Evolutionary conservation across 371 early-diverging fungal species (phyloP).

Genomic region (Rhizopus stolonifer): DNA sequence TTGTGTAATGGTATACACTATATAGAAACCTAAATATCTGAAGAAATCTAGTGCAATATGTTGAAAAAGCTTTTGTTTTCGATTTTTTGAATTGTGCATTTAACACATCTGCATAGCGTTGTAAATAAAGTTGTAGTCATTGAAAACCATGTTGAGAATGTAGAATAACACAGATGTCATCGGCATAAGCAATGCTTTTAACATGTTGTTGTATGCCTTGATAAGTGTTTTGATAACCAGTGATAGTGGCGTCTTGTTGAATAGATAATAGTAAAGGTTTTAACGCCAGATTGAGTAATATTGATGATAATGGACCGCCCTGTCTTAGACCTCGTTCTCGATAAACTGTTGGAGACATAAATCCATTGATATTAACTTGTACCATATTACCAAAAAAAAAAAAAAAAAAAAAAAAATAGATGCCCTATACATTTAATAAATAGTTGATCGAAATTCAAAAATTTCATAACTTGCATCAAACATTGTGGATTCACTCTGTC

Average conservation of each 20-base stretch:
- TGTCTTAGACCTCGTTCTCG: constrained; percentile 15
- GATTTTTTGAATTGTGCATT: constrained; percentile 18
- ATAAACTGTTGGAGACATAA: neutral
- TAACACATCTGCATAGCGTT: neutral
- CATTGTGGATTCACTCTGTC: too few species aligned
- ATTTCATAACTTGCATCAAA: too few species aligned
- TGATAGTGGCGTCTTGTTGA: neutral
- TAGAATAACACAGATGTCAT: constrained; percentile 13
- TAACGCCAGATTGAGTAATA: constrained; percentile 19
- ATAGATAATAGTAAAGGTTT: constrained; percentile 16
- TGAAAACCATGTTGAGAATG: neutral
- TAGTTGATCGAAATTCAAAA: neutral
- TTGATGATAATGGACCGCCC: constrained; percentile 14
- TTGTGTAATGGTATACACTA: neutral
- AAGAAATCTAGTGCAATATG: constrained; percentile 5
- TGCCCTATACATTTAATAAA: neutral
- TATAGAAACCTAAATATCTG: constrained; percentile 7
- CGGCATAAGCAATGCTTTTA: constrained; percentile 9
- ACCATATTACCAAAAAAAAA: constrained; percentile 8
- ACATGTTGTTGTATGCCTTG: neutral
- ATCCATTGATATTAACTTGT: constrained; percentile 7
- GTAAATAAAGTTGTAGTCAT: constrained; percentile 1
- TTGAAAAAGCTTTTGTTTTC: constrained; percentile 12
- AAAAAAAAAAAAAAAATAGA: too few species aligned
- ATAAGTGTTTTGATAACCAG: constrained; percentile 1